Conservation (phyloP, 2,329 filamentous ascomycete species). For the Daldinia sp. region DNA sequence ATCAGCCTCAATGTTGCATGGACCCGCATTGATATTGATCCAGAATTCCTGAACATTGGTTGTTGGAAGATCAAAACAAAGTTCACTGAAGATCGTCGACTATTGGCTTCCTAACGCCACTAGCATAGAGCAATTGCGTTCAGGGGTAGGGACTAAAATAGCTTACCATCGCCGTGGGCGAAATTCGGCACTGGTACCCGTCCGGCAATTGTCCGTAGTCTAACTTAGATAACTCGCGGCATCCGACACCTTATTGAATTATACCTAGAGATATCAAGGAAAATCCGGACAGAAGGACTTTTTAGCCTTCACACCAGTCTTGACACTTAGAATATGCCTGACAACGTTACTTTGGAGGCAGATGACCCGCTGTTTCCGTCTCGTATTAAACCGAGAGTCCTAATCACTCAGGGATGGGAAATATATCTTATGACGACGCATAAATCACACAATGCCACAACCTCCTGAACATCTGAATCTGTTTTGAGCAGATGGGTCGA, state of each 20-base stretch:
- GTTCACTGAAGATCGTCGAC: conserved; percentile 34
- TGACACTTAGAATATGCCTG: conserved; percentile 9
- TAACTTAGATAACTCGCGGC: conserved; percentile 4
- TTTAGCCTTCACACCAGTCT: neutral
- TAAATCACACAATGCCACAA: conserved; percentile 13
- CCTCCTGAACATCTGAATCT: conserved; percentile 29
- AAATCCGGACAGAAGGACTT: neutral
- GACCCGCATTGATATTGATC: conserved; percentile 29
- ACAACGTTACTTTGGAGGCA: conserved; percentile 7
- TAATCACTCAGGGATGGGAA: conserved; percentile 9
- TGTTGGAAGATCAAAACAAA: conserved; percentile 41
- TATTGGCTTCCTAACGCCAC: conserved; percentile 23
- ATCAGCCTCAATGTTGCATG: conserved; percentile 37
- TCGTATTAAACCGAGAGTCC: conserved; percentile 14
- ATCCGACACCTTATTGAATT: neutral
- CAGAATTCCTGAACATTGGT: conserved; percentile 36
- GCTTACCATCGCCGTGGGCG: conserved; percentile 7
- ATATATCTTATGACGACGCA: conserved; percentile 18
- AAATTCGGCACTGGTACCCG: conserved; percentile 4
- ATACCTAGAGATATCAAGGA: neutral
- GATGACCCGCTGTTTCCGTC: conserved; percentile 23
- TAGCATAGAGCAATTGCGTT: conserved; percentile 3
- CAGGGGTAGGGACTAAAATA: conserved; percentile 29
- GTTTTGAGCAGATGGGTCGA: conserved; percentile 21
- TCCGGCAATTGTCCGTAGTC: conserved; percentile 22